A percentile compares a stretch with the other conserved stretches of the same genome.
Conservation (phyloP, 2,329 filamentous ascomycete species). For the Coniella lustricola region DNA sequence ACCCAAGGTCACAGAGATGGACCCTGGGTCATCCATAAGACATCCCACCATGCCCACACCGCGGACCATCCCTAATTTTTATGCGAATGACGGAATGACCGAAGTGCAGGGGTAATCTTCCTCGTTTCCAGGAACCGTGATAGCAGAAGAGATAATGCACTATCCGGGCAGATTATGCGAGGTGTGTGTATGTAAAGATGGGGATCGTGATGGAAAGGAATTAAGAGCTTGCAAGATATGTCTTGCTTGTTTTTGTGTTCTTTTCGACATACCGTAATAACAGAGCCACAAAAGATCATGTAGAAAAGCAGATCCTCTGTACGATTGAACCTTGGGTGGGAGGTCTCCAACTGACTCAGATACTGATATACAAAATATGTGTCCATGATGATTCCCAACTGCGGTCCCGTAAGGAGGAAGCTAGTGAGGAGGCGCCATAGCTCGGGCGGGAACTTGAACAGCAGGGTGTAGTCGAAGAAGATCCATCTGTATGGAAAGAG, state of each 20-base stretch:
- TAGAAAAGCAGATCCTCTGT: conserved; percentile 80
- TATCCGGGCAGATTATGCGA: conserved; percentile 77
- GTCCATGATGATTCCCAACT: conserved; percentile 56
- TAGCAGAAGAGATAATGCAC: conserved; percentile 57
- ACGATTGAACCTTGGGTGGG: conserved; percentile 62
- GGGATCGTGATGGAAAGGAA: conserved; percentile 37
- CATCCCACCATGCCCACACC: conserved; percentile 71
- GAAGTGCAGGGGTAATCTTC: conserved; percentile 68
- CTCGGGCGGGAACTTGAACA: conserved; percentile 48
- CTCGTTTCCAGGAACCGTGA: conserved; percentile 80
- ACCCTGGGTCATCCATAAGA: conserved; percentile 62
- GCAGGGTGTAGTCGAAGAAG: conserved; percentile 43
- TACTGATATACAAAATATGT: conserved; percentile 78
- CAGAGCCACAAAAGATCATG: conserved; percentile 60
- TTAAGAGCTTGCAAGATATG: neutral
- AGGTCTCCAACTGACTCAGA: conserved; percentile 64
- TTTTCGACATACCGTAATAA: conserved; percentile 67
- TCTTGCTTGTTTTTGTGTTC: neutral
- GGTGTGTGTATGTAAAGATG: conserved; percentile 24
- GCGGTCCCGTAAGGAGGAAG: conserved; percentile 35
- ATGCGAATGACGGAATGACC: conserved; percentile 60
- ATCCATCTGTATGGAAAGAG: conserved; percentile 46
- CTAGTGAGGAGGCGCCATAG: conserved; percentile 37
- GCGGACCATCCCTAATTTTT: conserved; percentile 50
- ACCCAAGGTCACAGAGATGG: conserved; percentile 50